phyloP scores from a whole-genome alignment of 345 rosid genomes.

The Dovyalis caffra region DNA sequence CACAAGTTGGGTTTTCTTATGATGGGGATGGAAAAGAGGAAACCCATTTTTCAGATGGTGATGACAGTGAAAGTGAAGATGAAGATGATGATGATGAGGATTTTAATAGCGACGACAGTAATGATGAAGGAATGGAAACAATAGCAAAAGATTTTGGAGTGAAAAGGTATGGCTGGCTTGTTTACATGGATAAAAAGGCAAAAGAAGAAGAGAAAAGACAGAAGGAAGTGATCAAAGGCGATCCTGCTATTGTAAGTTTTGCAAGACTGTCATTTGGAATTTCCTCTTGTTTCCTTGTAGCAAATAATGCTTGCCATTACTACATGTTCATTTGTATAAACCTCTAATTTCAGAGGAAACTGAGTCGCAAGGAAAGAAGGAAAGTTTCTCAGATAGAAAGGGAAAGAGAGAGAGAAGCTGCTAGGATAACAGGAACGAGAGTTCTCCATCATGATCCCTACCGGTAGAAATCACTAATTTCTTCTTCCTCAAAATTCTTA shows the following conservation, averaged over 20 bases:
- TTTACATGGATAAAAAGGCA: slow-evolving; percentile 89
- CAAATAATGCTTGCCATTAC: neutral
- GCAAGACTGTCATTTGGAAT: slow-evolving; percentile 9
- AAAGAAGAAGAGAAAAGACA: slow-evolving; percentile 94
- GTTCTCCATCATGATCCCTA: slow-evolving; percentile 86
- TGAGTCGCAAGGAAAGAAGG: slow-evolving; percentile 97
- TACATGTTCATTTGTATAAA: slow-evolving; percentile 17
- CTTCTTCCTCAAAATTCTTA: neutral
- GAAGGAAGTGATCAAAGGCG: slow-evolving; percentile 93
- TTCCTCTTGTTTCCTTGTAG: neutral
- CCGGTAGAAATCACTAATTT: slow-evolving; percentile 41
- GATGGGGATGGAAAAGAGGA: slow-evolving; percentile 66
- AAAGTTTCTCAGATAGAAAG: slow-evolving; percentile 93
- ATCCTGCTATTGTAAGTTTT: slow-evolving; percentile 90
- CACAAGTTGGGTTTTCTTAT: slow-evolving; percentile 94
- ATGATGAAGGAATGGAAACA: slow-evolving; percentile 86
- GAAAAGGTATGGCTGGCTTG: slow-evolving; percentile 96
- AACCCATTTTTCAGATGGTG: slow-evolving; percentile 48
- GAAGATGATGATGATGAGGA: slow-evolving; percentile 88
- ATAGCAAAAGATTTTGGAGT: slow-evolving; percentile 95
- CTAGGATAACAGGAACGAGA: slow-evolving; percentile 59
- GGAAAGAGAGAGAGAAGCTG: slow-evolving; percentile 85
- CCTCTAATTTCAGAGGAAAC: slow-evolving; percentile 61
- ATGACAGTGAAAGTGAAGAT: slow-evolving; percentile 63
- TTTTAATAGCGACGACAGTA: slow-evolving; percentile 88